Percentiles rank a stretch among this genome's conserved stretches.
Conservation (phyloP, 2,329 filamentous ascomycete species). For the Nannizziopsis arthrosporioides region DNA sequence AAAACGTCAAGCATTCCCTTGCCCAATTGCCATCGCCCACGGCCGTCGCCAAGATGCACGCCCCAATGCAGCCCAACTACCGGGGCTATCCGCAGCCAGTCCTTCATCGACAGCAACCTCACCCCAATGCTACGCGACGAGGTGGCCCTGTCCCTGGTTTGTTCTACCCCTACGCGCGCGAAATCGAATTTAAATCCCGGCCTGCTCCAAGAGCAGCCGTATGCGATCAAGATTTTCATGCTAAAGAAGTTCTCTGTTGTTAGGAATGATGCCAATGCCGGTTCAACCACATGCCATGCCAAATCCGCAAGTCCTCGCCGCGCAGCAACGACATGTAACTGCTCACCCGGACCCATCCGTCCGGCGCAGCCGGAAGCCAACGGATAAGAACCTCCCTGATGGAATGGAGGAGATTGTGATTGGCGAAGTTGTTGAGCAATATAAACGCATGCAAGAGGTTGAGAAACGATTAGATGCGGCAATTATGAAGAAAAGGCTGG, state of each 20-base stretch:
- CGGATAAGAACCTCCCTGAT: constrained; percentile 88
- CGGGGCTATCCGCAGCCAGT: constrained; percentile 30
- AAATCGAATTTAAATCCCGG: neutral
- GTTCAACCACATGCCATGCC: constrained; percentile 28
- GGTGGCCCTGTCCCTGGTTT: constrained; percentile 29
- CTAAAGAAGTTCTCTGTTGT: neutral
- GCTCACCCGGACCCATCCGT: constrained; percentile 45
- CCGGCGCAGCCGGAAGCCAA: constrained; percentile 76
- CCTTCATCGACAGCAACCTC: constrained; percentile 29
- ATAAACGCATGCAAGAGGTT: constrained; percentile 71
- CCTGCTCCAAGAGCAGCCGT: neutral
- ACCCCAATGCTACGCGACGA: constrained; percentile 30
- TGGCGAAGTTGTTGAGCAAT: constrained; percentile 69
- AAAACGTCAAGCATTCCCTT: neutral
- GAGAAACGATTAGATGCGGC: constrained; percentile 83
- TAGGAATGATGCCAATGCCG: constrained; percentile 22
- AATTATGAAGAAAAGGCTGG: constrained; percentile 86
- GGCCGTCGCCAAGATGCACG: constrained; percentile 21
- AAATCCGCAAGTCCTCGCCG: constrained; percentile 28
- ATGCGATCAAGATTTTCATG: neutral
- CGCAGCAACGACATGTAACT: constrained; percentile 26
- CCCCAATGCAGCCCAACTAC: constrained; percentile 34
- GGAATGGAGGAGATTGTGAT: constrained; percentile 73
- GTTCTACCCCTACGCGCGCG: constrained; percentile 1
- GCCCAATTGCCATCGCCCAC: constrained; percentile 6